Evolutionary conservation across 192 early-diverging fungal species (phyloP).

Genomic region (Obelidium mucronatum): DNA sequence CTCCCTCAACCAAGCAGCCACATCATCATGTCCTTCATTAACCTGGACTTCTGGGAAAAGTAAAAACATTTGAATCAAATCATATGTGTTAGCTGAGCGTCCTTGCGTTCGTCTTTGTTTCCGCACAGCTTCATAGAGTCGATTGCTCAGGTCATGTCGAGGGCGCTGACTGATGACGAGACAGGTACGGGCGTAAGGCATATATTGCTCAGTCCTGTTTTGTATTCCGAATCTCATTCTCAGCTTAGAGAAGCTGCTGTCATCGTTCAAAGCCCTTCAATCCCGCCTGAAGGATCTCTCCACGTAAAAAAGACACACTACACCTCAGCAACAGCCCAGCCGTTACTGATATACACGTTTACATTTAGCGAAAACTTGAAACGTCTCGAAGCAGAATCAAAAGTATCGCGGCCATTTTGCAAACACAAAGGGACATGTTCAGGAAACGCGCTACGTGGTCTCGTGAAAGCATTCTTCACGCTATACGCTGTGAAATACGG

Average conservation of each 20-base stretch:
- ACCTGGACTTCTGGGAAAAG: conserved; percentile 35
- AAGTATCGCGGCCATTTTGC: conserved; percentile 31
- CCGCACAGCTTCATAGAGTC: conserved; percentile 32
- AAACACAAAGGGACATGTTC: conserved; percentile 41
- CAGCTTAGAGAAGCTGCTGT: conserved; percentile 37
- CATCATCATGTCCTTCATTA: conserved; percentile 8
- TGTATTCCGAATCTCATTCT: background rate
- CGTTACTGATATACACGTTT: background rate
- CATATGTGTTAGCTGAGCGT: background rate
- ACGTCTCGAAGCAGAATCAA: conserved; percentile 16
- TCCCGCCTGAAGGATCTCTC: conserved; percentile 41
- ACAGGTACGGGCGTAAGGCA: conserved; percentile 9
- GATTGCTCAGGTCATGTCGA: conserved; percentile 41
- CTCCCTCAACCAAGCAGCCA: background rate
- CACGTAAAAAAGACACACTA: conserved; percentile 19
- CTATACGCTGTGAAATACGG: conserved; percentile 45
- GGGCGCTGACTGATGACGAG: conserved; percentile 48
- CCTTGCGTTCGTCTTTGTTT: background rate
- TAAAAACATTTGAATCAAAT: background rate
- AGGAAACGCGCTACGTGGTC: conserved; percentile 38
- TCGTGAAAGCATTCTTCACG: conserved; percentile 45
- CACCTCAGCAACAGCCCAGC: background rate
- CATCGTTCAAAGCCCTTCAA: conserved; percentile 41
- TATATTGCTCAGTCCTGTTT: background rate
- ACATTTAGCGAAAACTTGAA: conserved; percentile 39